Conservation (phyloP, 306 rosid genomes). For the Comarum palustre region DNA sequence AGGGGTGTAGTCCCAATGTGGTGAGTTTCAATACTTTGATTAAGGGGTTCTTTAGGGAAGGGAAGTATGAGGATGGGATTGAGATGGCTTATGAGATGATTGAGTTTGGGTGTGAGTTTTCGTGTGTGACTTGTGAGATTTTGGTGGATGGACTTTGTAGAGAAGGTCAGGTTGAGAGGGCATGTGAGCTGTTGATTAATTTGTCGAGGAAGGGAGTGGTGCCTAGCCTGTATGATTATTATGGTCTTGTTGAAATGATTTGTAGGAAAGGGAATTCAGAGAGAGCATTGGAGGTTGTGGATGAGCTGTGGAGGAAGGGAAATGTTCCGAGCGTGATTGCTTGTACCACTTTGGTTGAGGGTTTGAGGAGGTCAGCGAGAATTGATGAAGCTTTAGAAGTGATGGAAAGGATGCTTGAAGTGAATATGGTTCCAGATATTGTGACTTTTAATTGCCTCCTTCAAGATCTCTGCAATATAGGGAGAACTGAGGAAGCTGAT, state of each 20-base stretch:
- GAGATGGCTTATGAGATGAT: slow-evolving; percentile 82
- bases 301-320: slow-evolving; percentile 64
- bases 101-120: slow-evolving; percentile 51
- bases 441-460: slow-evolving; percentile 72
- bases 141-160: slow-evolving; percentile 68
- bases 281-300: slow-evolving; percentile 48
- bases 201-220: slow-evolving; percentile 51
- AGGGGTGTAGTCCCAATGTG: slow-evolving; percentile 78
- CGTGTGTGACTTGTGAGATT: slow-evolving; percentile 72
- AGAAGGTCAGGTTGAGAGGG: slow-evolving; percentile 41
- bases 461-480: slow-evolving; percentile 48
- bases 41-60: slow-evolving; percentile 68
- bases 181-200: slow-evolving; percentile 51
- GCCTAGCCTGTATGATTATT: slow-evolving; percentile 67
- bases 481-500: slow-evolving; percentile 63
- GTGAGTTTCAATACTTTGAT: slow-evolving; percentile 88
- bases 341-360: slow-evolving; percentile 63
- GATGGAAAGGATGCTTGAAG: slow-evolving; percentile 62
- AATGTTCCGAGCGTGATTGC: slow-evolving; percentile 62
- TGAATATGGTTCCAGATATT: slow-evolving; percentile 51
- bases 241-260: slow-evolving; percentile 49
- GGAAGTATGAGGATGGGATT: slow-evolving; percentile 60
- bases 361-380: slow-evolving; percentile 52
- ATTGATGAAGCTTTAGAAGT: slow-evolving; percentile 41
- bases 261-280: slow-evolving; percentile 44